Base-by-base conservation (phyloP, 2,329 filamentous ascomycete species). In the Cladosporium cucumerinum region DNA sequence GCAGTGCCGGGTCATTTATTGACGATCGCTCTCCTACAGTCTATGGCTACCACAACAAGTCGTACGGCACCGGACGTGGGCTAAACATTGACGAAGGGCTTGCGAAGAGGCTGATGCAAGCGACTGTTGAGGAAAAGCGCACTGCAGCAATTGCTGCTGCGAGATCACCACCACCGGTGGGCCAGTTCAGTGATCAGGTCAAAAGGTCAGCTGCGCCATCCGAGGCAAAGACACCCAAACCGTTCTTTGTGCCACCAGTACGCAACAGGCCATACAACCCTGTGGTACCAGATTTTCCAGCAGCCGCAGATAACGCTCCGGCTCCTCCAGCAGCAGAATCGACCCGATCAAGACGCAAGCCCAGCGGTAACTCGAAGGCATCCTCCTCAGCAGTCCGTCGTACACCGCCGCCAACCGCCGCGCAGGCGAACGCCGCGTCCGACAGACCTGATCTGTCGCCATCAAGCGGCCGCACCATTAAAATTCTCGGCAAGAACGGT, bases 1-100 rank as follows among this genome's bases (percentile, higher is more conserved):
- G 66, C 52, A 58, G 61, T 28, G n/a, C 65, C 34, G 68, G 66
- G 34, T 72, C 70, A 10, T 72, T 64, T 49, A 66, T 73, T 23
- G 72, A 74, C 65, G 72, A 73, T 65, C 64, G 70, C 46, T 68
- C 67, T 57, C 68, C 70, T 1, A 59, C 39, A 2, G 30, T 59
- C 16, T 28, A 52, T 25, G 62, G 54, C 43, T 46, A 59, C 26
- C n/a, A 32, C 25, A 30, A 57, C 12, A 21, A 14, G 25, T 11
- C 55, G 5, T 25, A 25, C 25, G 21, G 18, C 26, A 36, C 26
- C 14, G 61, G 61, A 6, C 57, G 65, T 21, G 69, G 63, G 62
- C 57, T 8, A 6, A 12, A 18, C 16, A 25, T 57, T 21, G 25
- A 57, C 14, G 34, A 36, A n/a, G 57, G 48, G 14, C 49, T 62